phyloP scores from a whole-genome alignment of 116 monocot genomes.

The Cymodocea nodosa region DNA sequence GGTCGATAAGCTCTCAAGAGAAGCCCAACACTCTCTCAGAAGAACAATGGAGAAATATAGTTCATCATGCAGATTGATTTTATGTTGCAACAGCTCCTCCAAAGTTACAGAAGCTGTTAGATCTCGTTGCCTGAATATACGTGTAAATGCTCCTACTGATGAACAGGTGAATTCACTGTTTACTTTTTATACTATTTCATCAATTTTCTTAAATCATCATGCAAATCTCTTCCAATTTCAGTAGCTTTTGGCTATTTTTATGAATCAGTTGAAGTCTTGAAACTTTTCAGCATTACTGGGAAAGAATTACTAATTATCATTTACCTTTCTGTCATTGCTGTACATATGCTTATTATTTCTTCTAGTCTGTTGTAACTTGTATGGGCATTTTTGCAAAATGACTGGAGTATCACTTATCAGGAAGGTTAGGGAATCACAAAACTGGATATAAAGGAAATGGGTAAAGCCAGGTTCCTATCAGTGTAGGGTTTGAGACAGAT shows the following conservation, averaged over 20 bases:
- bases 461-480: no score
- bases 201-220: neutral
- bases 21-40: constrained; percentile 97
- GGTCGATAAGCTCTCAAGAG: constrained; percentile 98
- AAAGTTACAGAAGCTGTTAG: constrained; percentile 94
- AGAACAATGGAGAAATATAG: constrained; percentile 99
- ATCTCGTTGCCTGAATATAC: constrained; percentile 83
- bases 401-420: no score
- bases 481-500: no score
- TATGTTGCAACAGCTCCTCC: constrained; percentile 97
- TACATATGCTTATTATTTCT: no score
- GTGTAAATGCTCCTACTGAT: constrained; percentile 73
- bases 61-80: constrained; percentile 78
- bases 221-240: neutral
- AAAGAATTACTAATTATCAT: neutral
- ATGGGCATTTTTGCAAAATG: no score
- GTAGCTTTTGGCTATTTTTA: neutral
- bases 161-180: constrained; percentile 41
- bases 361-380: no score
- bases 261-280: neutral
- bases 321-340: no score
- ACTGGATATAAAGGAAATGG: no score
- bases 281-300: neutral
- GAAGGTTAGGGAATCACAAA: no score
- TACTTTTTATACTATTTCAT: neutral